phyloP scores from a whole-genome alignment of 495 filamentous ascomycete genomes.

The Staphylotrichum tortipilum region DNA sequence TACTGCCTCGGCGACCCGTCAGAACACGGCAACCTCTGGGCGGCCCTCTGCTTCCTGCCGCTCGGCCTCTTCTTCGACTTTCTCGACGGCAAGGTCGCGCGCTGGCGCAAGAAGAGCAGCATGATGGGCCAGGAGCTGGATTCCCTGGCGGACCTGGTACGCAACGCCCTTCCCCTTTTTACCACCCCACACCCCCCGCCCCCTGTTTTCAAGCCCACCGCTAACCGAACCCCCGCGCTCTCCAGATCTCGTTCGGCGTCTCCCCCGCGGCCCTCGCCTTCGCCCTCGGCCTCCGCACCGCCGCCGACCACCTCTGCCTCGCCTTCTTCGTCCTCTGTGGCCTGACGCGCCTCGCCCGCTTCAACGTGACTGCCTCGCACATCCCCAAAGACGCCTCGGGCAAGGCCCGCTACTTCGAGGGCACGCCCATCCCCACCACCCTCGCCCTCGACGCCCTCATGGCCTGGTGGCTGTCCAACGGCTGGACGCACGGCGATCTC shows the following conservation, averaged over 20 bases:
- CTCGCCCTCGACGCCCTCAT: conserved; percentile 71
- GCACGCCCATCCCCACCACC: conserved; percentile 89
- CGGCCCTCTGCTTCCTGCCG: conserved; percentile 80
- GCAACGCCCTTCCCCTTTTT: not conserved
- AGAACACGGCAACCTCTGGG: conserved; percentile 59
- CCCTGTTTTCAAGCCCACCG: not conserved
- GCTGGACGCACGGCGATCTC: conserved; percentile 68
- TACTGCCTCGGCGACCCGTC: conserved; percentile 75
- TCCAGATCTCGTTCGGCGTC: conserved; percentile 89
- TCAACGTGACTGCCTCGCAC: conserved; percentile 86
- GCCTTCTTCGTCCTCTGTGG: conserved; percentile 92
- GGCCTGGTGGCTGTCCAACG: conserved; percentile 78
- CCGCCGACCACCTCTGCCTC: conserved; percentile 75
- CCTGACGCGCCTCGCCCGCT: conserved; percentile 84
- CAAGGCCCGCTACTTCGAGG: conserved; percentile 92
- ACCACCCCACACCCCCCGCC: not conserved
- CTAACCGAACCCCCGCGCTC: not conserved
- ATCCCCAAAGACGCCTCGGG: conserved; percentile 86
- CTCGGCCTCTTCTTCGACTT: conserved; percentile 97
- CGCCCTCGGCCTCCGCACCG: conserved; percentile 78
- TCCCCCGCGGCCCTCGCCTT: conserved; percentile 82
- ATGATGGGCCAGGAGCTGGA: conserved; percentile 98
- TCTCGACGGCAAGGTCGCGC: conserved; percentile 91
- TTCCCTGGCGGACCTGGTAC: conserved; percentile 88
- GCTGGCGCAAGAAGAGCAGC: conserved; percentile 91